A percentile compares a stretch with the other conserved stretches of the same genome.
Evolutionary conservation across 176 grass and related monocot genomes (phyloP).

Genomic region (Ensete glaucum): DNA sequence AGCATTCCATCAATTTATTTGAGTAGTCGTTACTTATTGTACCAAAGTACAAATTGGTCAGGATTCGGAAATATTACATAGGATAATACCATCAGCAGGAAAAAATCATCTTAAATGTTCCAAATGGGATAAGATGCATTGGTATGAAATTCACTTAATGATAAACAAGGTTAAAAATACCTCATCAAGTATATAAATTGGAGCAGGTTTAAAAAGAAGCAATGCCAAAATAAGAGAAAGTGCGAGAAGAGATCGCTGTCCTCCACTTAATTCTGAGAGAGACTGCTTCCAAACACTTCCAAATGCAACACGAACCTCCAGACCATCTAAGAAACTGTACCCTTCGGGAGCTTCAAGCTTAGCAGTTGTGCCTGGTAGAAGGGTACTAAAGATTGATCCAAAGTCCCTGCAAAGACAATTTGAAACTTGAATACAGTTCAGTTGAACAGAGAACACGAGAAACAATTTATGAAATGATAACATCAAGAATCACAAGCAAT

Average conservation of each 20-base stretch:
- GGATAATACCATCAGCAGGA: too few relatives aligned
- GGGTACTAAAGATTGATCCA: slow-evolving; percentile 90
- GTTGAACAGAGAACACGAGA: slow-evolving; percentile 15
- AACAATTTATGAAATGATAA: slow-evolving; percentile 3
- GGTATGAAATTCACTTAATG: neutral
- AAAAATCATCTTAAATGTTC: neutral
- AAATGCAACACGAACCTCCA: slow-evolving; percentile 96
- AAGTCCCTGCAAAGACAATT: slow-evolving; percentile 60
- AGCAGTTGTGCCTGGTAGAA: slow-evolving; percentile 91
- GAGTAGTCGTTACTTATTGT: too few relatives aligned
- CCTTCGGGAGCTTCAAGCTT: slow-evolving; percentile 95
- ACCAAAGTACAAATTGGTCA: too few relatives aligned
- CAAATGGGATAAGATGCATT: neutral
- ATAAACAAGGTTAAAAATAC: slow-evolving; percentile 27
- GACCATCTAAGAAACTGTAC: slow-evolving; percentile 82
- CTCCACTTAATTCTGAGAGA: slow-evolving; percentile 93
- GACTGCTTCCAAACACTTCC: slow-evolving; percentile 98
- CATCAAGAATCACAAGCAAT: neutral
- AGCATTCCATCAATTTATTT: neutral
- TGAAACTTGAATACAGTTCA: neutral
- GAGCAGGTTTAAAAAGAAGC: slow-evolving; percentile 96
- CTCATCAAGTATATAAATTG: slow-evolving; percentile 98
- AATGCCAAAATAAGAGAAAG: slow-evolving; percentile 93
- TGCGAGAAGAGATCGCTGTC: slow-evolving; percentile 90
- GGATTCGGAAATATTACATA: too few relatives aligned